Evolutionary conservation across 2,329 filamentous ascomycete genomes (phyloP).

Genomic region (Sodiomyces alkalinus): DNA sequence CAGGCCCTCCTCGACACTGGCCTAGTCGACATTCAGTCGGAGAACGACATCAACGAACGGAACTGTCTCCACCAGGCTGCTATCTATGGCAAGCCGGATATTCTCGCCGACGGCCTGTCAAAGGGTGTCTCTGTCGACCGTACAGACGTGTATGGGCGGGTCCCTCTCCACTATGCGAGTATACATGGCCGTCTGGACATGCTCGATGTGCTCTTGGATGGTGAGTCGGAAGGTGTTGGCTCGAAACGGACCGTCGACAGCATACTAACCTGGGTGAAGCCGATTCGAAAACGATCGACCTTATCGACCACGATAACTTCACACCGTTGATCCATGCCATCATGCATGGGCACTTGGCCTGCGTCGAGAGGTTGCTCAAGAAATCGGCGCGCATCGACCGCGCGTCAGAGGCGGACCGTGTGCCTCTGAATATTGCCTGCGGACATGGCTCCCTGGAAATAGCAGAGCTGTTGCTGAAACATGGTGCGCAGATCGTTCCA

Average conservation of each 20-base stretch:
- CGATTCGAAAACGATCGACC: constrained; percentile 49
- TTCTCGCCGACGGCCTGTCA: constrained; percentile 61
- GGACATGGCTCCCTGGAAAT: constrained; percentile 81
- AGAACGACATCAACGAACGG: constrained; percentile 94
- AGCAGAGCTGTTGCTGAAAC: constrained; percentile 68
- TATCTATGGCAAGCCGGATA: constrained; percentile 73
- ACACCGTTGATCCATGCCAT: constrained; percentile 92
- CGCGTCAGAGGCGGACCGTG: constrained; percentile 74
- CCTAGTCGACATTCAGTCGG: constrained; percentile 77
- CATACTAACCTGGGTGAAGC: background rate
- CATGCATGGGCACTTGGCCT: constrained; percentile 69
- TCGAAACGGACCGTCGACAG: too few relatives aligned
- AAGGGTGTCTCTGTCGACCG: constrained; percentile 62
- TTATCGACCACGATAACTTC: constrained; percentile 93
- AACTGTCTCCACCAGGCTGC: constrained; percentile 96
- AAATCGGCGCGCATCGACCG: constrained; percentile 77
- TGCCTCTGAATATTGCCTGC: constrained; percentile 86
- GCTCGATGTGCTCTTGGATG: constrained; percentile 56
- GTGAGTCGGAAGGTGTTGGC: constrained; percentile 26
- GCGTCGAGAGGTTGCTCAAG: constrained; percentile 62
- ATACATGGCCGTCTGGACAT: constrained; percentile 84
- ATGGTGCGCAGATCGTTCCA: constrained; percentile 68
- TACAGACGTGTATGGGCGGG: constrained; percentile 84
- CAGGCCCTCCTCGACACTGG: constrained; percentile 64
- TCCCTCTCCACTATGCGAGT: constrained; percentile 89